These are phyloP conservation scores for Cornus suecica DNA, from an alignment of 148 eudicot genomes.

Conservation along the genomic window DNA sequence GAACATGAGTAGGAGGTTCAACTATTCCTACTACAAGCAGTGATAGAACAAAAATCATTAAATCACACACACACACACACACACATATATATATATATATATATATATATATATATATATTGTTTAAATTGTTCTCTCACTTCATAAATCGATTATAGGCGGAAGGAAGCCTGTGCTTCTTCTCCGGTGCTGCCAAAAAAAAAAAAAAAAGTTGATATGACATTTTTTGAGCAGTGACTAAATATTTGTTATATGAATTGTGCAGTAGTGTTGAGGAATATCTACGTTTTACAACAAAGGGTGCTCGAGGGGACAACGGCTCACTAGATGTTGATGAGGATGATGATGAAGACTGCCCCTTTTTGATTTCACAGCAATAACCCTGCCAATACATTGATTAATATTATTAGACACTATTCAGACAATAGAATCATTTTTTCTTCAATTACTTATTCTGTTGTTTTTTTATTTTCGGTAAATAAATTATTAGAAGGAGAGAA, in stretches of 20 bases:
- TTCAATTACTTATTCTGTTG: neutral
- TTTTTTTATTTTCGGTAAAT: neutral
- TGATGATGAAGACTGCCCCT: constrained; percentile 48
- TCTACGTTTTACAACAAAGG: constrained; percentile 85
- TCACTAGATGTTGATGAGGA: constrained; percentile 64
- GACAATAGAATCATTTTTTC: neutral
- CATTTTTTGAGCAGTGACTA: neutral
- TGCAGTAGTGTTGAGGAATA: neutral
- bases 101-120: neutral
- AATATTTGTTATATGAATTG: neutral
- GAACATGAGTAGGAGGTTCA: neutral
- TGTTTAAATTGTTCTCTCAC: constrained; percentile 43
- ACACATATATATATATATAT: neutral
- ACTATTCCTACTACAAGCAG: neutral
- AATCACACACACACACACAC: no score
- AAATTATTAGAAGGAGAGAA: no score
- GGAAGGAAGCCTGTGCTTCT: constrained; percentile 95
- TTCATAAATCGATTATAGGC: constrained; percentile 98
- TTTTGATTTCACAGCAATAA: constrained; percentile 46
- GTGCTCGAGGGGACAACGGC: constrained; percentile 62
- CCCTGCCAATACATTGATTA: constrained; percentile 10
- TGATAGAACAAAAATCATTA: neutral
- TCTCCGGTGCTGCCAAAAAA: constrained; percentile 83
- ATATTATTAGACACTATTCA: neutral
- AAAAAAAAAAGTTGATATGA: constrained; percentile 7